Conservation (phyloP, 2,329 filamentous ascomycete species). For the Blastomyces parvus region DNA sequence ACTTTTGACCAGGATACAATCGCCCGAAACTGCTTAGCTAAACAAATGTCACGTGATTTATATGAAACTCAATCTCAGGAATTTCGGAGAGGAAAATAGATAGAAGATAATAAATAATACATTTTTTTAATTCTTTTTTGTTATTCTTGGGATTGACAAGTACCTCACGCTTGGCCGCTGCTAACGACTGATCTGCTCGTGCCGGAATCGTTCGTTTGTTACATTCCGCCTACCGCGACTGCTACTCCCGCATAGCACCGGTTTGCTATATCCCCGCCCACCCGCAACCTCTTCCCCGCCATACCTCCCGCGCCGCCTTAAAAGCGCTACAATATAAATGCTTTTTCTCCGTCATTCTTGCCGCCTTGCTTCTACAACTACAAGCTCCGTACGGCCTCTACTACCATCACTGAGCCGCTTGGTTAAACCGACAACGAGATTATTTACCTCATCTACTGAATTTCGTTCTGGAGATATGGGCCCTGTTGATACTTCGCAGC, state of each 20-base stretch:
- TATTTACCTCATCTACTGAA: slow-evolving; percentile 31
- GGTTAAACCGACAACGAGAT: slow-evolving; percentile 25
- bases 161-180: slow-evolving; percentile 10
- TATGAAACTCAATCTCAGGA: too few species aligned
- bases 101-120: background rate
- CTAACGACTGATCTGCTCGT: slow-evolving; percentile 7
- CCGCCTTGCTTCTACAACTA: slow-evolving; percentile 7
- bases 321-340: slow-evolving; percentile 23
- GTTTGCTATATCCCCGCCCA: slow-evolving; percentile 1
- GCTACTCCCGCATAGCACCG: background rate
- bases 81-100: too few species aligned
- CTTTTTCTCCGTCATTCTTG: slow-evolving; percentile 13
- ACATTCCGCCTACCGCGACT: background rate
- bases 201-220: background rate
- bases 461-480: slow-evolving; percentile 54
- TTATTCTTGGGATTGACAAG: background rate
- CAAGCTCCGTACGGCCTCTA: background rate
- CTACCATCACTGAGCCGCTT: slow-evolving; percentile 12
- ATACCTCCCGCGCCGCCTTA: background rate
- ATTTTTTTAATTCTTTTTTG: background rate
- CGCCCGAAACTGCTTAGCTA: background rate
- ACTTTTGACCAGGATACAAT: too few species aligned
- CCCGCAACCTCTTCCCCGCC: slow-evolving; percentile 11
- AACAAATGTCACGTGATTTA: background rate
- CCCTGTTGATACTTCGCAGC: slow-evolving; percentile 65